Percentiles rank a stretch among this genome's conserved stretches.
phyloP scores from a whole-genome alignment of 768 basidiomycete genomes.

The Mrakia blollopis region DNA sequence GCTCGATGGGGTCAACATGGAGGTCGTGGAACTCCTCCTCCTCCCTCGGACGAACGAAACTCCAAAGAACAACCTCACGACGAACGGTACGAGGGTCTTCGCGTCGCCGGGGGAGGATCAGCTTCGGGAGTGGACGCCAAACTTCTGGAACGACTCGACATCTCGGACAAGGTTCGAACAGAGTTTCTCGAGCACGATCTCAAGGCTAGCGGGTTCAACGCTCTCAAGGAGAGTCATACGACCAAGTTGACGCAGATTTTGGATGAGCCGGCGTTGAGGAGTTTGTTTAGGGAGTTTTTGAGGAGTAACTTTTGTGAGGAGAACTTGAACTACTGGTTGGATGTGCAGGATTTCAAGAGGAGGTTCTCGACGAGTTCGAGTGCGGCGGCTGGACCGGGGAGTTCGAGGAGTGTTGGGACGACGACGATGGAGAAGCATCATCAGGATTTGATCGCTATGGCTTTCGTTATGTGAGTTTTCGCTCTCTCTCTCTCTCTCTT shows the following conservation, averaged over 20 bases:
- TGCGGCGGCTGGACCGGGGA: conserved; percentile 53
- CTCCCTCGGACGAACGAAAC: background rate
- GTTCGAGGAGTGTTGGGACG: conserved; percentile 25
- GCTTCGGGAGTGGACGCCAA: conserved; percentile 13
- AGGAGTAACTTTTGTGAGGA: conserved; percentile 95
- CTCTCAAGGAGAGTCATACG: conserved; percentile 78
- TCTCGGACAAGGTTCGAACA: conserved; percentile 22
- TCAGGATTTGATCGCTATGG: conserved; percentile 87
- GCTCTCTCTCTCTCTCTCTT: background rate
- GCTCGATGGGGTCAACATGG: conserved; percentile 64
- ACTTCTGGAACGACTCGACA: conserved; percentile 16
- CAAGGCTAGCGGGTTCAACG: conserved; percentile 44
- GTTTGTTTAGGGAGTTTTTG: conserved; percentile 90
- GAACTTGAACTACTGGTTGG: conserved; percentile 94
- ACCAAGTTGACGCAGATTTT: conserved; percentile 86
- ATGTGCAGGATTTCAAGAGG: conserved; percentile 93
- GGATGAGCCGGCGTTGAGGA: conserved; percentile 81
- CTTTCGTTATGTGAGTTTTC: conserved; percentile 60
- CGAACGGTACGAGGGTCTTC: conserved; percentile 30
- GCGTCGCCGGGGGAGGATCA: background rate
- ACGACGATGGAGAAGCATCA: conserved; percentile 94
- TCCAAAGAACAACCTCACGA: conserved; percentile 25
- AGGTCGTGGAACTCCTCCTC: background rate
- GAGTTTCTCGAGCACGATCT: conserved; percentile 28
- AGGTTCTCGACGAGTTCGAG: conserved; percentile 94